Base-by-base conservation (phyloP, 208 protist genomes). In the Wallacemonas collosoma region DNA sequence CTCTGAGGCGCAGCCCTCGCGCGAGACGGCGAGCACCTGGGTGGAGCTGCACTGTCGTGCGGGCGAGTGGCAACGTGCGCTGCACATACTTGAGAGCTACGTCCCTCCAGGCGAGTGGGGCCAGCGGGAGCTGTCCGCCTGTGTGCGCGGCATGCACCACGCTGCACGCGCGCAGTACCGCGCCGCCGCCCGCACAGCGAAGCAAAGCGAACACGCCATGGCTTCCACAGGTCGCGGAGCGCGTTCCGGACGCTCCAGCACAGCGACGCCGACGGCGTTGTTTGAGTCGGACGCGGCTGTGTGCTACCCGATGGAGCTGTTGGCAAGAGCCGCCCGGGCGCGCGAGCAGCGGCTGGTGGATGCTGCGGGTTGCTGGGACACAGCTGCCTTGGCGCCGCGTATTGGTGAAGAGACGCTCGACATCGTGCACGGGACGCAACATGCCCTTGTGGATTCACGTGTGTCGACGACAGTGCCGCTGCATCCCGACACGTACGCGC, bases 71-170 rank as follows among this genome's bases (percentile, higher is more conserved):
- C 45, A 81, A 35, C 57, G 56, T 17, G 81, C 83, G 36, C 39
- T 89, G 51, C 65, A 53, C 12, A 47, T 91, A 1, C 71, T 91
- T 15, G 68, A 68, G 12, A 68, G 69, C 45, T 76, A 80, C 14
- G 70, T 93, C 15, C 71, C 75, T 8, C 53, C 81, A 3, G 4
- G 55, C 14, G 53, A 48, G 43, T 94, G 89, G 87, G 91, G 83
- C 6, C 85, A 93, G 63, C 80, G 88, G 62, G 89, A 94, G 41
- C 76, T 91, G 3, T 56, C 77, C 14, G 79, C 75, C 26, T 79
- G 68, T 12, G 55, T 93, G 17, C 82, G 85, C 8, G 71, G 76
- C 41, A 51, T 93, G n/a, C 91, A 90, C 65, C 69, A 65, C 36
- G 80, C 83, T 12, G 76, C 73, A 17, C 73, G 40, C 17, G 50